A percentile compares a stretch with the other conserved stretches of the same genome.
Evolutionary conservation across 352 stramenopile genomes (phyloP).

Genomic region (Peronospora belbahrii): DNA sequence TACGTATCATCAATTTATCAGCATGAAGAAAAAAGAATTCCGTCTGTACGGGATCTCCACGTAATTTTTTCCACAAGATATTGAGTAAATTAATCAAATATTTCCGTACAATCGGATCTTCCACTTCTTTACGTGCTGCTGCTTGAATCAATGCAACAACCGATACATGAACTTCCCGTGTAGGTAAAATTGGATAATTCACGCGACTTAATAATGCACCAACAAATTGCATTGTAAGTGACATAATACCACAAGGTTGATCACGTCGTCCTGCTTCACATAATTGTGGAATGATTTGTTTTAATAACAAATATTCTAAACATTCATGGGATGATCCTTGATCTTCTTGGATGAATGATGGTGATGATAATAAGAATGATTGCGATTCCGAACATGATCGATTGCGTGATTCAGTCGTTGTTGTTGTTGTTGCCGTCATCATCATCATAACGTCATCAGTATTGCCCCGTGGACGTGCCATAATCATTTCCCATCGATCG

Average conservation of each 20-base stretch:
- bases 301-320: conserved; percentile 78
- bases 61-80: conserved; percentile 81
- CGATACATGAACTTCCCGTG: conserved; percentile 70
- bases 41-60: conserved; percentile 73
- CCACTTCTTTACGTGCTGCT: conserved; percentile 69
- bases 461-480: conserved; percentile 30
- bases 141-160: conserved; percentile 76
- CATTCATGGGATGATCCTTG: conserved; percentile 49
- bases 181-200: conserved; percentile 78
- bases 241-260: conserved; percentile 78
- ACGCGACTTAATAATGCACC: conserved; percentile 67
- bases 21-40: conserved; percentile 84
- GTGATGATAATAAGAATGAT: conserved; percentile 14
- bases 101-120: conserved; percentile 78
- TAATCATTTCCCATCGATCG: conserved; percentile 58
- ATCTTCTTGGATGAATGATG: conserved; percentile 4
- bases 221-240: conserved; percentile 79
- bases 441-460: too few relatives aligned
- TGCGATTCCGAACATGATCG: conserved; percentile 17
- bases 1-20: conserved; percentile 45
- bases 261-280: conserved; percentile 67
- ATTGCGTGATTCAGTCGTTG: conserved; percentile 5
- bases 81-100: conserved; percentile 78
- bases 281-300: conserved; percentile 74
- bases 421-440: too few relatives aligned